Evolutionary conservation across 2,329 filamentous ascomycete genomes (phyloP).

Genomic region (Colletotrichum magnum): DNA sequence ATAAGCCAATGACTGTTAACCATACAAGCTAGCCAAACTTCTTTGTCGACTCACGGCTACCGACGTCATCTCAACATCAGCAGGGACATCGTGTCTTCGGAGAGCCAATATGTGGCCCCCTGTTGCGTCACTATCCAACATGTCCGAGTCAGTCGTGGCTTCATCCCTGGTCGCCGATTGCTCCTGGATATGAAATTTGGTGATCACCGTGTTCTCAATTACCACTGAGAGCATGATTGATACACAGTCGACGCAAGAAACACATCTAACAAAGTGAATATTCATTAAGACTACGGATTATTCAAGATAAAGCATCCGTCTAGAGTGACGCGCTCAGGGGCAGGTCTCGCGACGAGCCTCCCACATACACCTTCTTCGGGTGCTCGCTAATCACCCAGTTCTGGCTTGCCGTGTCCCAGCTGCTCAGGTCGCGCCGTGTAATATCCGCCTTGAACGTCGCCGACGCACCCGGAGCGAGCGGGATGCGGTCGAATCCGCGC

Average conservation of each 20-base stretch:
- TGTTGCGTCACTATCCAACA: constrained; percentile 28
- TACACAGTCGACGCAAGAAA: too few relatives aligned
- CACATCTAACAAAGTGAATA: background rate
- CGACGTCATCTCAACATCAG: constrained; percentile 6
- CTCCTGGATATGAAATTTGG: too few relatives aligned
- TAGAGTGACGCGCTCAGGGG: constrained; percentile 55
- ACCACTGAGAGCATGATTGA: too few relatives aligned
- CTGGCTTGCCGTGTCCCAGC: constrained; percentile 86
- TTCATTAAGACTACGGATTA: constrained; percentile 23
- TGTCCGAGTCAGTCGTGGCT: constrained; percentile 26
- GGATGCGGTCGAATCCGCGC: constrained; percentile 85
- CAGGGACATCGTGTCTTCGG: background rate
- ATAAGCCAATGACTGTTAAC: too few relatives aligned
- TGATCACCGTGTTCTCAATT: background rate
- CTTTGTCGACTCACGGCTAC: background rate
- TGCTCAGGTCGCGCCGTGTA: constrained; percentile 85
- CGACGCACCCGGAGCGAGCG: constrained; percentile 78
- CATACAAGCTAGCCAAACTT: background rate
- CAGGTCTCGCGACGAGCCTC: constrained; percentile 69
- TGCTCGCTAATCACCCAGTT: constrained; percentile 80
- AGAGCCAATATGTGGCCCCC: constrained; percentile 23
- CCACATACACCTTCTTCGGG: constrained; percentile 69
- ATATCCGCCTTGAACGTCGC: constrained; percentile 77
- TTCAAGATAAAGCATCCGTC: background rate
- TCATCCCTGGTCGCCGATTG: constrained; percentile 15